Evolutionary conservation across 2,329 filamentous ascomycete genomes (phyloP).

Genomic region (Knoxdaviesia proteae): DNA sequence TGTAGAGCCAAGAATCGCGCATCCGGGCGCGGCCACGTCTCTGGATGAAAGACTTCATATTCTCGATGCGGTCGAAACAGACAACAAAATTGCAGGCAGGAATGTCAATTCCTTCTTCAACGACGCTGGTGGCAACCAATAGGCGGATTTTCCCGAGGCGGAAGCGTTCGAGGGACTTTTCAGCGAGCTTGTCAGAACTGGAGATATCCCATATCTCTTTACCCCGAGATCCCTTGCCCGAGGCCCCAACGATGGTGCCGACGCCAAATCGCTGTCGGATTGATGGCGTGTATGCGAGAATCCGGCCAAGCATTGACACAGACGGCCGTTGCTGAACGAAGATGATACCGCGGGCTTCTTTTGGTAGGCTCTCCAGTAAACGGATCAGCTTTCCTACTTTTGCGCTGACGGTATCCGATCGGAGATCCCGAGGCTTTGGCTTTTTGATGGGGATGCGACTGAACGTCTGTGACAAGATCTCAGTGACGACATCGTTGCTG

Average conservation of each 20-base stretch:
- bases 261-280: conserved; percentile 24
- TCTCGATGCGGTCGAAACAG: conserved; percentile 29
- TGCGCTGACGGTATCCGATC: conserved; percentile 22
- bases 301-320: conserved; percentile 34
- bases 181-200: conserved; percentile 10
- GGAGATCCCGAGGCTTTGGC: conserved; percentile 6
- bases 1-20: conserved; percentile 25
- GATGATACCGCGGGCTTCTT: conserved; percentile 31
- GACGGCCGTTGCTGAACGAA: conserved; percentile 45
- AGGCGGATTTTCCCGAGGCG: conserved; percentile 32
- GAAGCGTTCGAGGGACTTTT: conserved; percentile 23
- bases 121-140: conserved; percentile 39
- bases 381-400: conserved; percentile 35
- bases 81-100: conserved; percentile 41
- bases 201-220: conserved; percentile 19
- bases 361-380: conserved; percentile 15
- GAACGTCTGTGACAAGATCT: conserved; percentile 22
- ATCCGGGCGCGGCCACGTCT: conserved; percentile 31
- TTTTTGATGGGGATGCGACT: conserved; percentile 12
- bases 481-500: too few species aligned
- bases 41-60: conserved; percentile 37
- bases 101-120: conserved; percentile 49
- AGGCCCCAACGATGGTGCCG: conserved; percentile 35
- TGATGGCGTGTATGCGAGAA: conserved; percentile 31
- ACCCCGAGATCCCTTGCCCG: conserved; percentile 14